A percentile compares a stretch with the other conserved stretches of the same genome.
Evolutionary conservation across 345 rosid genomes (phyloP).

Genomic region (Eucalyptus pauciflora): DNA sequence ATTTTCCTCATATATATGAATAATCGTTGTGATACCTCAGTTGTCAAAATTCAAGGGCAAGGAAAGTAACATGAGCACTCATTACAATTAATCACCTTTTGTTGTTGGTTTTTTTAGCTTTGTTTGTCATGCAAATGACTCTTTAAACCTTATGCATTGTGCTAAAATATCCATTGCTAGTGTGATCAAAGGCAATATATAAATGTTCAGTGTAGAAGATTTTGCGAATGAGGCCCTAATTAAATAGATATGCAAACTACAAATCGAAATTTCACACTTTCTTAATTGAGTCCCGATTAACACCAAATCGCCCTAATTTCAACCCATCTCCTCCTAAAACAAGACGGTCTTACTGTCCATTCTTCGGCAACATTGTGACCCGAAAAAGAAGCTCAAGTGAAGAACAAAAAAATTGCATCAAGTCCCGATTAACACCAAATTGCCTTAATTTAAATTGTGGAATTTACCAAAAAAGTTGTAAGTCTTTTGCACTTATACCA

Average conservation of each 20-base stretch:
- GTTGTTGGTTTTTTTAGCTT: neutral
- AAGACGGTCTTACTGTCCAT: no score
- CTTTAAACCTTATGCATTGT: rapidly evolving
- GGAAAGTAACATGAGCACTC: no score
- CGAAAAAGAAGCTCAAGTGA: no score
- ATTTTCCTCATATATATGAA: neutral
- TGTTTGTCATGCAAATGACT: neutral
- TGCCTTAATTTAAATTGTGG: no score
- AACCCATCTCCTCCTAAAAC: no score
- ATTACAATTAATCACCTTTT: neutral
- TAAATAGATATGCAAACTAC: neutral
- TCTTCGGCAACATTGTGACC: no score
- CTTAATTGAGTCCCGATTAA: neutral
- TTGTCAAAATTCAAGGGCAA: neutral
- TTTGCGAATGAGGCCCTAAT: rapidly evolving
- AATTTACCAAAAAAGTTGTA: no score
- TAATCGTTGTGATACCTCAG: rapidly evolving
- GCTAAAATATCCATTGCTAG: neutral
- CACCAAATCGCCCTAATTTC: neutral
- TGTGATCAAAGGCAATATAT: neutral
- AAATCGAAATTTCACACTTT: neutral
- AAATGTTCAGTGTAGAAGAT: neutral
- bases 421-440: no score
- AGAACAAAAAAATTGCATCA: no score
- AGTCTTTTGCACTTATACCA: rapidly evolving